These are phyloP conservation scores for Oryza glumipatula DNA, from an alignment of 176 grass and related monocot species.

Conservation along the genomic window DNA sequence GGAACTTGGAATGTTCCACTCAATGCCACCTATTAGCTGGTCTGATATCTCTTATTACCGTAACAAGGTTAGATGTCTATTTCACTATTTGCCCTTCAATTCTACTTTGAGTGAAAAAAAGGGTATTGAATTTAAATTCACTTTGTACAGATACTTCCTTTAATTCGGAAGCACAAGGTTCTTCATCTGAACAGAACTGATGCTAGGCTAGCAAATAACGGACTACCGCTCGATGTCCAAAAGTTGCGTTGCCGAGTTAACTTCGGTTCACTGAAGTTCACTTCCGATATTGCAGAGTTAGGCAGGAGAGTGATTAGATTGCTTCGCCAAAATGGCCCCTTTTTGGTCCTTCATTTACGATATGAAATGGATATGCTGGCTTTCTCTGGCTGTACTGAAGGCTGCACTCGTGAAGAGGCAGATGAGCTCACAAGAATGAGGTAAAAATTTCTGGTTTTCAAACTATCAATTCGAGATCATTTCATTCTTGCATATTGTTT, in stretches of 20 bases:
- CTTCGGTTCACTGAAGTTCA: slow-evolving; percentile 64
- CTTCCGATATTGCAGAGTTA: slow-evolving; percentile 68
- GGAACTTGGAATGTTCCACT: slow-evolving; percentile 51
- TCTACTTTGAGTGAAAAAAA: background rate
- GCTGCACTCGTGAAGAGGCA: slow-evolving; percentile 69
- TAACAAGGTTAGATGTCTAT: slow-evolving; percentile 52
- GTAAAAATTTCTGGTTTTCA: slow-evolving; percentile 21
- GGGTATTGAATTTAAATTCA: slow-evolving; percentile 9
- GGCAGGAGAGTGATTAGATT: slow-evolving; percentile 59
- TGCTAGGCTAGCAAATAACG: slow-evolving; percentile 82
- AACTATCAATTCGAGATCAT: background rate
- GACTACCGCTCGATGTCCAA: slow-evolving; percentile 61
- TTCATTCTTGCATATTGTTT: slow-evolving; percentile 15
- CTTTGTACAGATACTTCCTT: slow-evolving; percentile 62
- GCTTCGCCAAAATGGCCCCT: slow-evolving; percentile 61
- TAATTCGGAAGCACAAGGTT: slow-evolving; percentile 59
- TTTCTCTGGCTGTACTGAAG: slow-evolving; percentile 78
- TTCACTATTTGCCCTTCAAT: background rate
- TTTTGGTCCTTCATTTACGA: slow-evolving; percentile 77
- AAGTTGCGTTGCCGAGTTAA: slow-evolving; percentile 73
- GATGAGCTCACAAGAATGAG: slow-evolving; percentile 74
- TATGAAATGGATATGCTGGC: slow-evolving; percentile 95
- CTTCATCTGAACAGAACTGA: slow-evolving; percentile 75
- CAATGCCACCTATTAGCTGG: slow-evolving; percentile 79
- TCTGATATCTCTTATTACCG: slow-evolving; percentile 78